Evolutionary conservation across 2,329 filamentous ascomycete species (phyloP).

Genomic region (Sporothrix brasiliensis): DNA sequence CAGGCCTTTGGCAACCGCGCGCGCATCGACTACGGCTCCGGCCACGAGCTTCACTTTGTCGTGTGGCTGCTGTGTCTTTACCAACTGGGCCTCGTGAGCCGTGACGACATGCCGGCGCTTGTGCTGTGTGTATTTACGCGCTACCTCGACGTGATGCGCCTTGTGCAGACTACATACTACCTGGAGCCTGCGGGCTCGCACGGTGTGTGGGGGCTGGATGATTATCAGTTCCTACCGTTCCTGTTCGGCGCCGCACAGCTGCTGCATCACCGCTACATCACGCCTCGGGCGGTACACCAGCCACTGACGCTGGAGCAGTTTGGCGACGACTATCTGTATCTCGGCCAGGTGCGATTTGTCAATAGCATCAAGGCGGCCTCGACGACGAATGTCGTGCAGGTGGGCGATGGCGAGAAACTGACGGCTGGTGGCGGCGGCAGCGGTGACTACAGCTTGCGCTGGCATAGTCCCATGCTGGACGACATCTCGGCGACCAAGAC

Average conservation of each 20-base stretch:
- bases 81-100: slow-evolving; percentile 68
- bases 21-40: slow-evolving; percentile 94
- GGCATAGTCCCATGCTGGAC: slow-evolving; percentile 98
- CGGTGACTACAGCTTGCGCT: slow-evolving; percentile 87
- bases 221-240: slow-evolving; percentile 96
- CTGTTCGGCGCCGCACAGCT: slow-evolving; percentile 92
- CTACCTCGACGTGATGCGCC: slow-evolving; percentile 85
- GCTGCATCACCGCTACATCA: slow-evolving; percentile 79
- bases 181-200: slow-evolving; percentile 96
- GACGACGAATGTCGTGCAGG: slow-evolving; percentile 11
- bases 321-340: slow-evolving; percentile 79
- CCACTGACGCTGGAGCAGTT: slow-evolving; percentile 85
- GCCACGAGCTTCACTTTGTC: slow-evolving; percentile 95
- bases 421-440: not conserved
- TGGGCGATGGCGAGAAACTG: not conserved
- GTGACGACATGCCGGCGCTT: slow-evolving; percentile 70
- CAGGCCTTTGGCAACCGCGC: slow-evolving; percentile 84
- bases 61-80: slow-evolving; percentile 96
- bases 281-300: slow-evolving; percentile 81
- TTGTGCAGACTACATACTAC: slow-evolving; percentile 89
- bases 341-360: slow-evolving; percentile 90
- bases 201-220: slow-evolving; percentile 96
- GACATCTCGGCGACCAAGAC: slow-evolving; percentile 89
- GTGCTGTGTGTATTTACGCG: slow-evolving; percentile 77
- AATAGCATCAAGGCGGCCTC: slow-evolving; percentile 75